Evolutionary conservation across 2,329 filamentous ascomycete genomes (phyloP), one percentile per base, ranked within the genome.

Genomic region (Sclerotinia glacialis): DNA sequence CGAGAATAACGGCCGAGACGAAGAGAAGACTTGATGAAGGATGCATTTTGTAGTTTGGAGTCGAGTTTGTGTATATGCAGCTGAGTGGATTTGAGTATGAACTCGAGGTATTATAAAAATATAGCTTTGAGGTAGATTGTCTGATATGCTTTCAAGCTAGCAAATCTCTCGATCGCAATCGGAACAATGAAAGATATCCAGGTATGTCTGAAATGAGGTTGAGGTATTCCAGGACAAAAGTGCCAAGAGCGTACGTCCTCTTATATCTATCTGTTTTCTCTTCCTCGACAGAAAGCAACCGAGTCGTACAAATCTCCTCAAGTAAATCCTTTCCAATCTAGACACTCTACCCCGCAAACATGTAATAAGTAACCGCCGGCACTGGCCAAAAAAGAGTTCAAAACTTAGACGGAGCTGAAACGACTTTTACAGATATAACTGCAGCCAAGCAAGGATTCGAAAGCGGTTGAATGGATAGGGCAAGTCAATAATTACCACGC

Each of bases 41-140:
- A 42, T 60, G 44, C 64, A 65, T 65, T 23, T 31, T 65, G 64
- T 14, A 16, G 11, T 61, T 12, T 23, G 58, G 11, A 49, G 31
- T 61, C 28, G 31, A 46, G 34, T 49, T 34, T 47, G 5, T 47
- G n/a, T 26, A 18, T 59, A 16, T 60, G 3, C 34, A 23, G 28
- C 44, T 47, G 42, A 21, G 16, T 47, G 23, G 56, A 9, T 59
- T 8, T 23, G 21, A 6, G n/a, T 60, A 23, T 60, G n/a, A 34
- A 28, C n/a, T 47, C 21, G 42, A 60, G 26, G 16, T 34, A 37
- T 47, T 47, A 18, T 37, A 23, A 11, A 46, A 11, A 46, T 31
- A 34, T 59, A 60, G 21, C 21, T 46, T 34, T 14, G 28, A 47
- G 21, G 26, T 37, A 23, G 14, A 37, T 26, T 11, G 16, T 37